Conservation (phyloP, 2,329 filamentous ascomycete genomes). For the Ascochyta koolunga region DNA sequence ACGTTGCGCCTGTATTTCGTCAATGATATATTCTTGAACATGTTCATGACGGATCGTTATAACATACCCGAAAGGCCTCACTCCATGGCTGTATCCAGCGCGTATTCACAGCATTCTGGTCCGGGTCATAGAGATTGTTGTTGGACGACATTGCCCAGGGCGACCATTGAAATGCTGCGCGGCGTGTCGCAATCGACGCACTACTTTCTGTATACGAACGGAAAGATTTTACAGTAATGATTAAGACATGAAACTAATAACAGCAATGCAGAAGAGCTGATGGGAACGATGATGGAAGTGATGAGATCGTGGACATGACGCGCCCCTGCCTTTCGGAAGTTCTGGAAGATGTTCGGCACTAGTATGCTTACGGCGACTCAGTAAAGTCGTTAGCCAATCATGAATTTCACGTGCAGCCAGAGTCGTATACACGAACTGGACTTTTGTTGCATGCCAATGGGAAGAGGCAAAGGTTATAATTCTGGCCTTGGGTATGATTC, state of each 20-base stretch:
- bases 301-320: not conserved
- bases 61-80: constrained; percentile 40
- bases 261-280: not conserved
- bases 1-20: constrained; percentile 58
- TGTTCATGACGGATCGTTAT: not conserved
- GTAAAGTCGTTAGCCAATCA: too few relatives aligned
- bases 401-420: too few relatives aligned
- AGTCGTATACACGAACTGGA: too few relatives aligned
- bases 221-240: not conserved
- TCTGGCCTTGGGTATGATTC: too few relatives aligned
- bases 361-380: not conserved
- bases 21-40: not conserved
- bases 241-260: not conserved
- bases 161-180: constrained; percentile 15
- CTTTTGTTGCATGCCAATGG: too few relatives aligned
- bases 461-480: too few relatives aligned
- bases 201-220: not conserved
- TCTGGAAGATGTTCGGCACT: not conserved
- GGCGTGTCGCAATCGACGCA: constrained; percentile 12
- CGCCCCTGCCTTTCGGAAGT: constrained; percentile 1
- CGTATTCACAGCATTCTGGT: constrained; percentile 34
- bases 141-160: constrained; percentile 35
- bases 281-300: not conserved
- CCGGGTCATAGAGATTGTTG: constrained; percentile 37
- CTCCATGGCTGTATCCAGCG: constrained; percentile 40